Conservation (phyloP, 2,329 filamentous ascomycete species). For the Aspergillus latus region DNA sequence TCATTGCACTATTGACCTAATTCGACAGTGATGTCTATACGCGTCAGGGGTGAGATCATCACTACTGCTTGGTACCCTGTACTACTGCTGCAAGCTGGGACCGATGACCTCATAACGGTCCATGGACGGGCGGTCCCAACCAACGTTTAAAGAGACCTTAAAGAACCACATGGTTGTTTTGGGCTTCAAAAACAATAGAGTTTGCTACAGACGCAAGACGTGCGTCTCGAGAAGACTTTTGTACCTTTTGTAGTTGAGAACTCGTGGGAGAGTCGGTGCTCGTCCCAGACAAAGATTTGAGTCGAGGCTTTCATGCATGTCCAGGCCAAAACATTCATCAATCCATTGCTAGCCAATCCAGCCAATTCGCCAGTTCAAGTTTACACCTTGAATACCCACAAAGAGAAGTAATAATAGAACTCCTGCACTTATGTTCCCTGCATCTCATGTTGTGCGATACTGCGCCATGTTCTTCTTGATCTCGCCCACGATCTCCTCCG, state of each 20-base stretch:
- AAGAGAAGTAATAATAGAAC: slow-evolving; percentile 8
- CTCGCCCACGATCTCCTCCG: slow-evolving; percentile 62
- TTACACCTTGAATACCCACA: not conserved
- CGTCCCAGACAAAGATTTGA: slow-evolving; percentile 4
- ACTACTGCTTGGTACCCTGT: not conserved
- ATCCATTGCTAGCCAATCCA: not conserved
- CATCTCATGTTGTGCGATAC: slow-evolving; percentile 29
- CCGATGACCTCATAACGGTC: slow-evolving; percentile 4
- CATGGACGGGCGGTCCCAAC: not conserved
- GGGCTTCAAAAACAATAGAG: not conserved
- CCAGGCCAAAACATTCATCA: not conserved
- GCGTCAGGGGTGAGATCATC: slow-evolving; percentile 7
- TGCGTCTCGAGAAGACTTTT: not conserved
- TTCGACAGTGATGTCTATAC: not conserved
- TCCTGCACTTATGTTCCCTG: slow-evolving; percentile 22
- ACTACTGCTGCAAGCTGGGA: not conserved
- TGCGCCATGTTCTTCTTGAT: slow-evolving; percentile 59
- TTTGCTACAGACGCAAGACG: not conserved
- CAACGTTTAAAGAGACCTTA: not conserved
- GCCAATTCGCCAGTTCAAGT: too few species aligned
- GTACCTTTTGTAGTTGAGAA: not conserved
- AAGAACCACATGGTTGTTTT: not conserved
- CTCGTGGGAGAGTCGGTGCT: too few species aligned
- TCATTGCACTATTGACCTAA: not conserved
- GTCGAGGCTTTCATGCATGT: not conserved